Evolutionary conservation across 2,329 filamentous ascomycete species (phyloP).

Genomic region (Aspergillus bombycis): DNA sequence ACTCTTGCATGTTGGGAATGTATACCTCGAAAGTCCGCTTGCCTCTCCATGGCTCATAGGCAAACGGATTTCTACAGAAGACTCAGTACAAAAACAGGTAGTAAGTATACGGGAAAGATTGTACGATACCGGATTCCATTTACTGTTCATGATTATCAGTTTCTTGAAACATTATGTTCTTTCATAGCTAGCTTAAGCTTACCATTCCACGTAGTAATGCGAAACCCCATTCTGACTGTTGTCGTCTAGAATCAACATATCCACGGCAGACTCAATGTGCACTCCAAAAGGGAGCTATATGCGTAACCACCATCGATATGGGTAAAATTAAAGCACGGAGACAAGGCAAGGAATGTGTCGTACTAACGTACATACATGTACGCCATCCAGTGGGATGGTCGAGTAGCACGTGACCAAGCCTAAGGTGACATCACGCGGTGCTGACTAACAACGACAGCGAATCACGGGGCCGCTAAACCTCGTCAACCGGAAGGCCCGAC

Average conservation of each 20-base stretch:
- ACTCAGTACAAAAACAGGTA: neutral
- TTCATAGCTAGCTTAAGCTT: slow-evolving; percentile 28
- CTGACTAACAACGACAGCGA: slow-evolving; percentile 25
- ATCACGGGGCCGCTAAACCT: slow-evolving; percentile 36
- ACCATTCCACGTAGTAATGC: slow-evolving; percentile 89
- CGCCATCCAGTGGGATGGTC: neutral
- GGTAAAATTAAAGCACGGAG: neutral
- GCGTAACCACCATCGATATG: neutral
- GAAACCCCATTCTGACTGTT: slow-evolving; percentile 64
- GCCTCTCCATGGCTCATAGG: slow-evolving; percentile 81
- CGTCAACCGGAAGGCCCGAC: slow-evolving; percentile 28
- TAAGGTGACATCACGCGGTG: slow-evolving; percentile 31
- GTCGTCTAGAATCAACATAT: slow-evolving; percentile 19
- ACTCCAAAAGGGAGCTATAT: neutral
- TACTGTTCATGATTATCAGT: slow-evolving; percentile 54
- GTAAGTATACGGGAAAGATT: neutral
- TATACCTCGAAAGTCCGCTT: slow-evolving; percentile 69
- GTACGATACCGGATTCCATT: slow-evolving; percentile 72
- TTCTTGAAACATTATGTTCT: neutral
- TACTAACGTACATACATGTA: neutral
- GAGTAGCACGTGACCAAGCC: slow-evolving; percentile 20
- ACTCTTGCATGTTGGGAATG: neutral
- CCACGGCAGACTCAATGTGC: neutral
- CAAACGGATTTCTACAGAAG: slow-evolving; percentile 71
- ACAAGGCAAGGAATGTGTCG: neutral